Percentiles rank a stretch among this genome's conserved stretches.
phyloP scores from a whole-genome alignment of 1,284 basidiomycete genomes.

The Mycosarcoma maydis region DNA sequence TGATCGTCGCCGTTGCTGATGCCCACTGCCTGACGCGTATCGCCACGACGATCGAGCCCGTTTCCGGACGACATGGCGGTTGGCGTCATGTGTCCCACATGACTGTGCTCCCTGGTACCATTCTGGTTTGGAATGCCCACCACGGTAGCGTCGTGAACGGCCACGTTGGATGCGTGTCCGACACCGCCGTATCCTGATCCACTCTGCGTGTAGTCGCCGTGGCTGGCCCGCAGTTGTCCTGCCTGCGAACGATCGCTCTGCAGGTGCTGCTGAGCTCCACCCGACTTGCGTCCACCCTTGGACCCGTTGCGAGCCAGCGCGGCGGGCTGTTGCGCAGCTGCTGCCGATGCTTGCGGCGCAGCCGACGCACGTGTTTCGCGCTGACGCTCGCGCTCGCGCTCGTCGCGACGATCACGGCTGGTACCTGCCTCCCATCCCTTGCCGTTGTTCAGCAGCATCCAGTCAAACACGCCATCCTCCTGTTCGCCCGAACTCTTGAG shows the following conservation, averaged over 20 bases:
- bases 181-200: constrained; percentile 53
- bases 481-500: constrained; percentile 86
- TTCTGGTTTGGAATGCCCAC: constrained; percentile 43
- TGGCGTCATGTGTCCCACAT: constrained; percentile 47
- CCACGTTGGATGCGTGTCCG: constrained; percentile 58
- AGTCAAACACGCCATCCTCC: constrained; percentile 89
- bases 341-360: constrained; percentile 25
- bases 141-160: constrained; percentile 58
- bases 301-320: constrained; percentile 50
- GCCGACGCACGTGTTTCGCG: constrained; percentile 49
- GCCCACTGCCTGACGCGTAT: constrained; percentile 46
- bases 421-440: constrained; percentile 91
- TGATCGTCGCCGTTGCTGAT: constrained; percentile 61
- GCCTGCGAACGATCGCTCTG: constrained; percentile 40
- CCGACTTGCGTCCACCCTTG: constrained; percentile 59
- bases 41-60: constrained; percentile 46
- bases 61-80: constrained; percentile 38
- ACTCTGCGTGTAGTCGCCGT: constrained; percentile 47
- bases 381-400: constrained; percentile 57
- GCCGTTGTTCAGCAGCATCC: constrained; percentile 87
- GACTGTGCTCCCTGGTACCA: constrained; percentile 48
- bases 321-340: constrained; percentile 34
- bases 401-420: constrained; percentile 62
- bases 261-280: constrained; percentile 43
- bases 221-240: constrained; percentile 42